Evolutionary conservation across 805 yeast species (phyloP).

Genomic region (Wickerhamomyces xylosicus): DNA sequence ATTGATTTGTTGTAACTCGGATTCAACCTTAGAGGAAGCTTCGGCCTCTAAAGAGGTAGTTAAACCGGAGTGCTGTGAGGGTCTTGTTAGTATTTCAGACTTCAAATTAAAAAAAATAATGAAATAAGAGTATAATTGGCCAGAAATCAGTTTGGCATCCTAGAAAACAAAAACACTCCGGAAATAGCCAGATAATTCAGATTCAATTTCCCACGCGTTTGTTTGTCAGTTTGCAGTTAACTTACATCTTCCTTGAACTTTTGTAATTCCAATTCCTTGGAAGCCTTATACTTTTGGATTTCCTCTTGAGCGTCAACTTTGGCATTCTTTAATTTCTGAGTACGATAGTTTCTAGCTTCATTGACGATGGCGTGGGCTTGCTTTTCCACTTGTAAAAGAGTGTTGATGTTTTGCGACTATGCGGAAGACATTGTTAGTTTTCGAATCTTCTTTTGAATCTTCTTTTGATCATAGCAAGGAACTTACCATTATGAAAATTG

Average conservation of each 20-base stretch:
- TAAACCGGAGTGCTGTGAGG: constrained; percentile 45
- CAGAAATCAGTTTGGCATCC: constrained; percentile 25
- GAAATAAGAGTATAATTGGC: neutral
- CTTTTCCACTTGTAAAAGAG: constrained; percentile 63
- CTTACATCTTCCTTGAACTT: constrained; percentile 36
- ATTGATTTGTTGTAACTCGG: constrained; percentile 61
- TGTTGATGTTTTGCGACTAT: neutral
- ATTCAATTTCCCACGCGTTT: no score
- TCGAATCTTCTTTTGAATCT: no score
- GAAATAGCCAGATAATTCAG: no score
- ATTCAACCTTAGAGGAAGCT: constrained; percentile 65
- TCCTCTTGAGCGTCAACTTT: constrained; percentile 88
- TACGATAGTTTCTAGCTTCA: constrained; percentile 85
- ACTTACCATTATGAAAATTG: no score
- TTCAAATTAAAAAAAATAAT: no score
- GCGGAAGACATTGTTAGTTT: neutral
- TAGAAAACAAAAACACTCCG: no score
- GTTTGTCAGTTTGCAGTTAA: no score
- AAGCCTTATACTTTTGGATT: constrained; percentile 73
- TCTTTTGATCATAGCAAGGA: no score
- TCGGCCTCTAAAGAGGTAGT: constrained; percentile 70
- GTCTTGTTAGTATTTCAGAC: constrained; percentile 16
- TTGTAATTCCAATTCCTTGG: constrained; percentile 76
- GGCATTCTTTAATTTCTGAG: constrained; percentile 85
- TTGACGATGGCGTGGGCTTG: constrained; percentile 95